Evolutionary conservation across 2,329 filamentous ascomycete genomes (phyloP), one percentile per base, ranked within the genome.

Genomic region (Akanthomyces uredinophilus): DNA sequence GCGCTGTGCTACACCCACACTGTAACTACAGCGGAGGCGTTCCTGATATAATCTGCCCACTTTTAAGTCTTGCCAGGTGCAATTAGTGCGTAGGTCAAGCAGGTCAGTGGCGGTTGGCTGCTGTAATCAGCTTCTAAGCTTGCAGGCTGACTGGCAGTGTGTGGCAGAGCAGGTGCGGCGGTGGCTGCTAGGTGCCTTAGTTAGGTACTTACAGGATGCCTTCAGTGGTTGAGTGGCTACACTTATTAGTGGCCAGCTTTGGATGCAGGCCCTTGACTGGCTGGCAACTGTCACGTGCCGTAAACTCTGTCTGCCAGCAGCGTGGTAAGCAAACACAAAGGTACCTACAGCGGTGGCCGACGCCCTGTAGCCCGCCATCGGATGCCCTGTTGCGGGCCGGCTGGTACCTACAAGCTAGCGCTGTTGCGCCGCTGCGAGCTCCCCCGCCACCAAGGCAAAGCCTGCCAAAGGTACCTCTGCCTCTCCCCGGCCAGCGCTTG

Each of bases 51-150:
- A 13, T 22, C 37, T 32, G 37, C 52, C 52, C 37, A 43, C 52
- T 55, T 55, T 55, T 32, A 44, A 55, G 52, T 37, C 52, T 55
- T 20, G 22, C 37, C 52, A 44, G 52, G 22, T 55, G 52, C 37
- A 44, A 18, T 13, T 6, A 8, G 7, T 35, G 32, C 32, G 32
- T 6, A 14, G 32, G 22, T 49, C n/a, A 49, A 29, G 1, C 27
- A 29, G 27, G 29, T 8, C 32, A 41, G 35, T 11, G 50, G n/a
- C n/a, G n/a, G 35, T 22, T 41, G 5, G 35, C 8, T 27, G 50
- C 51, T 41, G 27, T 29, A 29, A 29, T 29, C 27, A 29, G 27
- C 27, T 29, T 29, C 24, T 35, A 51, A 51, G 49, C 49, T 20
- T 29, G 18, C 10, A 51, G 16, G 7, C 49, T 7, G 44, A 20